These are phyloP conservation scores for Xylariaceae sp. DNA, from an alignment of 2,329 filamentous ascomycete species.

Conservation along the genomic window DNA sequence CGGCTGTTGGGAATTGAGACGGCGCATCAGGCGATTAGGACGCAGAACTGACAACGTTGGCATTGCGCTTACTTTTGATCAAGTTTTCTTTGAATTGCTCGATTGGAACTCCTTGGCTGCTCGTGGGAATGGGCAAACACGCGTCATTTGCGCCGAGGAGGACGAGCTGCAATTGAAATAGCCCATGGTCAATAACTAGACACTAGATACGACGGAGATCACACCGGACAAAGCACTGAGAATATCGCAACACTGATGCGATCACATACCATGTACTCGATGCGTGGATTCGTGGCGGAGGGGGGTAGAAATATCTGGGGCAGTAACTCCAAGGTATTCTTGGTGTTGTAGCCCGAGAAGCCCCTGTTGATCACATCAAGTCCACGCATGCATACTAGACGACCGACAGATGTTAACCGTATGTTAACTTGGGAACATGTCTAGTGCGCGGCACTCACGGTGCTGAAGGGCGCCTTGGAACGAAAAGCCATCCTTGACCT, in stretches of 20 bases:
- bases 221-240: slow-evolving; percentile 12
- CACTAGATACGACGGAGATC: not conserved
- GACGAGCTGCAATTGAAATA: slow-evolving; percentile 49
- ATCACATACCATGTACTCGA: slow-evolving; percentile 60
- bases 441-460: slow-evolving; percentile 44
- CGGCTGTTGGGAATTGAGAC: not conserved
- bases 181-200: not conserved
- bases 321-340: slow-evolving; percentile 64
- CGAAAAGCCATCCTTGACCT: slow-evolving; percentile 62
- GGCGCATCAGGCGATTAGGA: not conserved
- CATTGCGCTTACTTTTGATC: slow-evolving; percentile 30
- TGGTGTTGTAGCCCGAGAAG: slow-evolving; percentile 79
- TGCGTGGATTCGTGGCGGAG: slow-evolving; percentile 48
- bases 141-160: slow-evolving; percentile 92
- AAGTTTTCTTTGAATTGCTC: slow-evolving; percentile 70
- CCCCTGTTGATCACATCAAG: slow-evolving; percentile 87
- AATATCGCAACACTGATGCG: not conserved
- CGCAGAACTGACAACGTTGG: not conserved
- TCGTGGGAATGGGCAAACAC: slow-evolving; percentile 56
- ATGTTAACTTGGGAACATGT: not conserved
- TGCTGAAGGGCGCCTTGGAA: slow-evolving; percentile 67
- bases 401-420: slow-evolving; percentile 9
- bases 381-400: slow-evolving; percentile 64
- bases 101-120: slow-evolving; percentile 72
- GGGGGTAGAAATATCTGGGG: slow-evolving; percentile 66